phyloP scores from a whole-genome alignment of 805 yeast genomes.

The Ogataea paradorogensis region DNA sequence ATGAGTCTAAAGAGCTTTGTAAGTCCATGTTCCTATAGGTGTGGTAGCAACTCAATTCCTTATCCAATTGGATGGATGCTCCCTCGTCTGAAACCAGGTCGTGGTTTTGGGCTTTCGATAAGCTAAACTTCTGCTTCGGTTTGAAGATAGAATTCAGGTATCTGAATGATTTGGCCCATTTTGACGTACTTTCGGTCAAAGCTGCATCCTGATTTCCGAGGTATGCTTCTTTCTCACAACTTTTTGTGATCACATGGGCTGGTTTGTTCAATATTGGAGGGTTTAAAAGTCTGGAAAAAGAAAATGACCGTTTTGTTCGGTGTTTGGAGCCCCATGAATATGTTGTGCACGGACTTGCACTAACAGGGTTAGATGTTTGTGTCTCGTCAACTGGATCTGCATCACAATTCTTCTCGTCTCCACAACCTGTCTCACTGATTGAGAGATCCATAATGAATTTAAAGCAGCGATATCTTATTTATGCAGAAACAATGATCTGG shows the following conservation, averaged over 20 bases:
- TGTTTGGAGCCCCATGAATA: neutral
- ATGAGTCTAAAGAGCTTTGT: constrained; percentile 12
- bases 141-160: neutral
- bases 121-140: neutral
- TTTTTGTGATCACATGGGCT: neutral
- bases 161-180: neutral
- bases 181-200: neutral
- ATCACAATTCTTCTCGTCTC: no score
- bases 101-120: neutral
- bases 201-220: neutral
- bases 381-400: no score
- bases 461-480: no score
- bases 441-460: no score
- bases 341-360: neutral
- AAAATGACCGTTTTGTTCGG: constrained; percentile 9
- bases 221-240: neutral
- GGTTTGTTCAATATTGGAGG: neutral
- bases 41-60: constrained; percentile 13
- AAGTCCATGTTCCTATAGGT: constrained; percentile 15
- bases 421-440: no score
- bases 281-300: constrained; percentile 9
- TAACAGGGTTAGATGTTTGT: neutral
- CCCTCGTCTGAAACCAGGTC: neutral
- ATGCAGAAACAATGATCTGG: neutral
- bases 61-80: neutral